phyloP scores from a whole-genome alignment of 139 green algal species.

The Closterium sp. region DNA sequence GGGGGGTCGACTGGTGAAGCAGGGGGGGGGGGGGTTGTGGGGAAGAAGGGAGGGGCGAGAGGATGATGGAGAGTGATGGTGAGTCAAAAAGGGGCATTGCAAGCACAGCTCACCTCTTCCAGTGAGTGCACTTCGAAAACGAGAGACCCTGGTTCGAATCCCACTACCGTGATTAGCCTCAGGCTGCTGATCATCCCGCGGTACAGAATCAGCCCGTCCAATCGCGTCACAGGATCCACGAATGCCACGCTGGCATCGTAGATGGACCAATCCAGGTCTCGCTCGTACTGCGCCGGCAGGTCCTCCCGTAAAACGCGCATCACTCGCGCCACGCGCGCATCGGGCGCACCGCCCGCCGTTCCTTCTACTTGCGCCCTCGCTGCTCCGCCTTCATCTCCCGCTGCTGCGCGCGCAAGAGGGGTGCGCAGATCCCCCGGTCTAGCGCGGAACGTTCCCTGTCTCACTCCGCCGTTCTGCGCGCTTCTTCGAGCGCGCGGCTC shows the following conservation, averaged over 20 bases:
- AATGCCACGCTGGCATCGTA: constrained; percentile 20
- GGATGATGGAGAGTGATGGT: too few species aligned
- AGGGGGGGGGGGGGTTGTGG: too few species aligned
- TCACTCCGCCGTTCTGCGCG: not conserved
- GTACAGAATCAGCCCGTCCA: constrained; percentile 15
- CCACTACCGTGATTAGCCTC: constrained; percentile 3
- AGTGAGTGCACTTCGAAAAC: constrained; percentile 15
- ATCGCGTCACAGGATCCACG: constrained; percentile 24
- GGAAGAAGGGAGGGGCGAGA: too few species aligned
- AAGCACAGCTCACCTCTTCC: constrained; percentile 12
- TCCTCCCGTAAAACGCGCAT: constrained; percentile 6
- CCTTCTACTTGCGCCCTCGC: too few species aligned
- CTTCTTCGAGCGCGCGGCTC: not conserved
- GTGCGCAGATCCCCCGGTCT: not conserved
- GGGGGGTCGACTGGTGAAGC: too few species aligned
- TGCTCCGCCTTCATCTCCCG: not conserved
- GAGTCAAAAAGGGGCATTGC: too few species aligned
- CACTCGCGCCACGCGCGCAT: not conserved
- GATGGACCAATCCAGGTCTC: constrained; percentile 15
- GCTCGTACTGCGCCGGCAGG: constrained; percentile 21
- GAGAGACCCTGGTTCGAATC: not conserved
- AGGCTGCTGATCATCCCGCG: constrained; percentile 16
- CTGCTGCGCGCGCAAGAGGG: not conserved
- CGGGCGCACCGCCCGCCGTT: not conserved
- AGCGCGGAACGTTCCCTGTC: too few species aligned